Percentiles rank a stretch among this genome's conserved stretches.
These are phyloP conservation scores for Reutealis trisperma DNA, from an alignment of 345 rosid species.

Conservation along the genomic window DNA sequence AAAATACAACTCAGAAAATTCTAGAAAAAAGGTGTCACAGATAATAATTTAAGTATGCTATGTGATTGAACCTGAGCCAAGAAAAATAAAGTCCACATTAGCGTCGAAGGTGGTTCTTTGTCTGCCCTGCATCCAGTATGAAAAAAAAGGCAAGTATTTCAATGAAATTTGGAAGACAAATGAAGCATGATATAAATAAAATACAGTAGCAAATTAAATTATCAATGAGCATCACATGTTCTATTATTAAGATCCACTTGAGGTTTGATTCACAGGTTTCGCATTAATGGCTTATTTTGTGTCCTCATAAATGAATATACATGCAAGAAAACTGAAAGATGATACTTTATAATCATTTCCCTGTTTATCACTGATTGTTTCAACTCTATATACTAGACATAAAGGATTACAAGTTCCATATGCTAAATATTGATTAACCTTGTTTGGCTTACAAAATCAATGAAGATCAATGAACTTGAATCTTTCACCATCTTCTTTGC, in stretches of 20 bases:
- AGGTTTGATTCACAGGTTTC: neutral
- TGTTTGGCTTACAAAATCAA: neutral
- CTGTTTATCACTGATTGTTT: neutral
- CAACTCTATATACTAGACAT: neutral
- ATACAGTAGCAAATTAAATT: neutral
- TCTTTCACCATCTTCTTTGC: neutral
- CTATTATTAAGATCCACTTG: neutral
- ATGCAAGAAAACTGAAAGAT: neutral
- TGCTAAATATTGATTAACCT: neutral
- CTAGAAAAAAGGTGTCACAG: constrained; percentile 8
- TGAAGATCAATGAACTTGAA: neutral
- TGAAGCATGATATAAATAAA: neutral
- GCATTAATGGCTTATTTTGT: neutral
- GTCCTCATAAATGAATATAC: neutral
- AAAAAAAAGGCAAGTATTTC: constrained; percentile 16
- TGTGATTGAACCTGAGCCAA: constrained; percentile 75
- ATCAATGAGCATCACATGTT: neutral
- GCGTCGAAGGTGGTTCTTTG: constrained; percentile 92
- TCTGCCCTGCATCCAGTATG: constrained; percentile 59
- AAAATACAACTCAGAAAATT: constrained; percentile 17
- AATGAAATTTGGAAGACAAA: neutral
- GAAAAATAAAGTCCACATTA: constrained; percentile 88
- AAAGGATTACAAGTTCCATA: neutral
- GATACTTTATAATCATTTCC: neutral
- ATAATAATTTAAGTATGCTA: neutral